phyloP scores from a whole-genome alignment of 2,329 filamentous ascomycete species.

The Aureobasidium subglaciale region DNA sequence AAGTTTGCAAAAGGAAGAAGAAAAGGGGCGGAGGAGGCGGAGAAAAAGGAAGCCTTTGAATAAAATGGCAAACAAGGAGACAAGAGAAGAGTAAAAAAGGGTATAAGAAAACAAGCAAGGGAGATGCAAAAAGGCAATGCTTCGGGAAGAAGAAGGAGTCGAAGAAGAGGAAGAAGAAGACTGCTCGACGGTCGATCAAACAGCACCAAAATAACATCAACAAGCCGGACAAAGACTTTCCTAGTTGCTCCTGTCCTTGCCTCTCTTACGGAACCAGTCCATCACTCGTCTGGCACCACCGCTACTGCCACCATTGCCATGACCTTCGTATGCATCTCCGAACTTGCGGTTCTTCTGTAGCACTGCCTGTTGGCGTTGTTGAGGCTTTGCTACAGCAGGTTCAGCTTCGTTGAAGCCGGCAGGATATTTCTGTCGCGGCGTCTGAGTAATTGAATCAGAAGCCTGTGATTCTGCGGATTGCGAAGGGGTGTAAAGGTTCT shows the following conservation, averaged over 20 bases:
- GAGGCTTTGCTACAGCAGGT: slow-evolving; percentile 28
- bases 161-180: not conserved
- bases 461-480: slow-evolving; percentile 32
- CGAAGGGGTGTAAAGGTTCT: slow-evolving; percentile 17
- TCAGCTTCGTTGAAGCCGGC: slow-evolving; percentile 31
- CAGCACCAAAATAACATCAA: not conserved
- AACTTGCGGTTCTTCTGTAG: slow-evolving; percentile 82
- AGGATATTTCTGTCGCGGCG: slow-evolving; percentile 33
- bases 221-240: not conserved
- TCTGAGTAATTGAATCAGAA: slow-evolving; percentile 19
- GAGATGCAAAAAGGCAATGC: slow-evolving; percentile 2
- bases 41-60: not conserved
- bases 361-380: slow-evolving; percentile 36
- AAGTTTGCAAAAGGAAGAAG: not conserved
- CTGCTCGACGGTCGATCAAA: not conserved
- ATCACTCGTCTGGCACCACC: slow-evolving; percentile 88
- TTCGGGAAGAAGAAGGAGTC: not conserved
- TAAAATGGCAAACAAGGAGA: not conserved
- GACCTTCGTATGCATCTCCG: slow-evolving; percentile 77
- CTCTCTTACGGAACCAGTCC: slow-evolving; percentile 92
- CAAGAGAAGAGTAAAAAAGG: not conserved
- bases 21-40: not conserved
- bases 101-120: slow-evolving; percentile 11
- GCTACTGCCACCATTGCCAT: slow-evolving; percentile 69
- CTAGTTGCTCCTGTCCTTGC: slow-evolving; percentile 47